A percentile compares a stretch with the other conserved stretches of the same genome.
phyloP scores from a whole-genome alignment of 352 stramenopile genomes.

The Pythium plurisporium region DNA sequence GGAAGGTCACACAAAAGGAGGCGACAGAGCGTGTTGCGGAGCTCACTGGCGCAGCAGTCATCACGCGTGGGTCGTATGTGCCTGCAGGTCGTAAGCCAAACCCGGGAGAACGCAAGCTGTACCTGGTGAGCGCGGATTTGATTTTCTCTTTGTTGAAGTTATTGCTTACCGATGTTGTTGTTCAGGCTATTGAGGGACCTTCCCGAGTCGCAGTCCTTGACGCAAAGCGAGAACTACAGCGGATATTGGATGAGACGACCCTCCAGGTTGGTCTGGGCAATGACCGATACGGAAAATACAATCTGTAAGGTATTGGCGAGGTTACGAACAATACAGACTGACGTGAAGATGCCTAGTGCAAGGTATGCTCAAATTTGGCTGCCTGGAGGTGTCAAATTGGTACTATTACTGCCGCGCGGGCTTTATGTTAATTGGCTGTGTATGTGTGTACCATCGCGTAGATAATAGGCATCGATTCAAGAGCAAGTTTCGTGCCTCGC shows the following conservation, averaged over 20 bases:
- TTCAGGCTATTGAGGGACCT: slow-evolving; percentile 76
- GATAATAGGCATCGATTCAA: neutral
- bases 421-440: neutral
- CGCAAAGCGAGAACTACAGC: slow-evolving; percentile 74
- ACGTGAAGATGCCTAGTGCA: slow-evolving; percentile 6
- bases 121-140: slow-evolving; percentile 71
- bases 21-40: slow-evolving; percentile 83
- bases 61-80: slow-evolving; percentile 85
- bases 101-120: slow-evolving; percentile 82
- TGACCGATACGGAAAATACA: slow-evolving; percentile 89
- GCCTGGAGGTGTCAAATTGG: neutral
- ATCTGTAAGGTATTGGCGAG: slow-evolving; percentile 45
- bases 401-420: neutral
- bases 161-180: too few species aligned
- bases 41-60: slow-evolving; percentile 85
- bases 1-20: slow-evolving; percentile 86
- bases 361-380: neutral
- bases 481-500: neutral
- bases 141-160: too few species aligned
- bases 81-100: slow-evolving; percentile 81
- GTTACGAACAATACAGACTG: slow-evolving; percentile 14
- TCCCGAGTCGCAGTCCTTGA: slow-evolving; percentile 71
- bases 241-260: slow-evolving; percentile 87
- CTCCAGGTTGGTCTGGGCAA: slow-evolving; percentile 81
- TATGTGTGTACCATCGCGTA: neutral